phyloP scores from a whole-genome alignment of 805 yeast genomes.

The Metschnikowia lochheadii region DNA sequence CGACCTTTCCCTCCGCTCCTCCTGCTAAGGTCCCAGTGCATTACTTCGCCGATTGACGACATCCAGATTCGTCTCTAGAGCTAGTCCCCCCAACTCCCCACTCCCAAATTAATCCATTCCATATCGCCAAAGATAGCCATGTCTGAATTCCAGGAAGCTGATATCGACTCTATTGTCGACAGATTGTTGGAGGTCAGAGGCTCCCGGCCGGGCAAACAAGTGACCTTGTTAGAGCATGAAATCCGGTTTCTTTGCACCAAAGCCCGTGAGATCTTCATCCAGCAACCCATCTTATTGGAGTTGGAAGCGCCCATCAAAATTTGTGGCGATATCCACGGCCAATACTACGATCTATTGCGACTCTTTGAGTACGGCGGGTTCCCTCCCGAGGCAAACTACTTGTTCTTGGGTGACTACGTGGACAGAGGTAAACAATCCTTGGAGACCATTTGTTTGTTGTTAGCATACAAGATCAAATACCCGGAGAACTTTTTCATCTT shows the following conservation, averaged over 20 bases:
- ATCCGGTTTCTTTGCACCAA: conserved; percentile 93
- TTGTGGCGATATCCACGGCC: conserved; percentile 99
- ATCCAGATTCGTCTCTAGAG: conserved; percentile 1
- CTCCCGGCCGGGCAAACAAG: conserved; percentile 97
- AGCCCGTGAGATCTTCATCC: conserved; percentile 96
- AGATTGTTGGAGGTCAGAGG: conserved; percentile 96
- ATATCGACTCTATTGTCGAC: conserved; percentile 94
- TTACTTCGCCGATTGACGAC: not conserved
- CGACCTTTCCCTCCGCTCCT: too few relatives aligned
- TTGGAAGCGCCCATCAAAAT: conserved; percentile 94
- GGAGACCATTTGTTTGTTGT: conserved; percentile 88
- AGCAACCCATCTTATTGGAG: conserved; percentile 93
- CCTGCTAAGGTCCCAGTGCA: not conserved
- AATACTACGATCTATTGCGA: conserved; percentile 91
- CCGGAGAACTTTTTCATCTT: conserved; percentile 96
- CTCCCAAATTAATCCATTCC: not conserved
- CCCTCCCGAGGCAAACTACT: conserved; percentile 97
- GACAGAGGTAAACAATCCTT: conserved; percentile 98
- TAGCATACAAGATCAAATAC: conserved; percentile 95
- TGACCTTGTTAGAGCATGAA: conserved; percentile 87
- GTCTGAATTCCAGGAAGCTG: conserved; percentile 65
- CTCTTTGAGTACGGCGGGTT: conserved; percentile 97
- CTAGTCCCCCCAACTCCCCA: not conserved
- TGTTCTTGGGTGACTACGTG: conserved; percentile 94
- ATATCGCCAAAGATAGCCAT: conserved; percentile 15